Evolutionary conservation across 1,139 yeast genomes (phyloP).

Genomic region (Geotrichum carabidarum): DNA sequence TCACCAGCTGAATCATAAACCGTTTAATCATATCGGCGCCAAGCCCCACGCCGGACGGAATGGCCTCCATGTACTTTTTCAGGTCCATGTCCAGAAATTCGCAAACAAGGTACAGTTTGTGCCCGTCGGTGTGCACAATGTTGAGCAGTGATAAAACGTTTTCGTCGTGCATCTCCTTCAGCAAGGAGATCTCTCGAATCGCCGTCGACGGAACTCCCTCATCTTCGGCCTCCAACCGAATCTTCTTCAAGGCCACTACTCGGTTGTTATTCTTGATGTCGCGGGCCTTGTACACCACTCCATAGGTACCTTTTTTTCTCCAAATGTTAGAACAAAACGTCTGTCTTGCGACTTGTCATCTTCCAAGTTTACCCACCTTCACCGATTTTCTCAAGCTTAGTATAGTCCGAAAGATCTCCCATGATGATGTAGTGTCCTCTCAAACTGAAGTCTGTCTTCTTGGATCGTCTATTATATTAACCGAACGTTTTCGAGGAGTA

Average conservation of each 20-base stretch:
- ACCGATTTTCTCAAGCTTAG: conserved; percentile 92
- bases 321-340: neutral
- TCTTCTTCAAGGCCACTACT: conserved; percentile 89
- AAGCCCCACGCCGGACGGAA: conserved; percentile 86
- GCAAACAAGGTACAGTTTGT: conserved; percentile 85
- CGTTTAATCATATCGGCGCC: conserved; percentile 88
- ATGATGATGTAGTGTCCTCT: conserved; percentile 36
- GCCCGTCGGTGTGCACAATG: conserved; percentile 95
- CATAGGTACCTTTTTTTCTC: conserved; percentile 63
- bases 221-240: conserved; percentile 92
- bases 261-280: conserved; percentile 86
- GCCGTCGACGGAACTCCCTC: conserved; percentile 99
- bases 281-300: conserved; percentile 94
- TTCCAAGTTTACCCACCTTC: conserved; percentile 54
- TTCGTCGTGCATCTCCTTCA: conserved; percentile 89
- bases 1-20: conserved; percentile 86
- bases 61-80: conserved; percentile 93
- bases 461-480: neutral
- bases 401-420: conserved; percentile 87
- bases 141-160: conserved; percentile 88
- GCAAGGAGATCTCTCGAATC: conserved; percentile 86
- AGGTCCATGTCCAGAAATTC: conserved; percentile 92
- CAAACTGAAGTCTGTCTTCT: neutral
- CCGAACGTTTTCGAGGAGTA: neutral
- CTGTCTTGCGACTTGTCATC: neutral